A percentile compares a stretch with the other conserved stretches of the same genome.
Evolutionary conservation across 208 protist genomes (phyloP).

Genomic region (Leishmania major): DNA sequence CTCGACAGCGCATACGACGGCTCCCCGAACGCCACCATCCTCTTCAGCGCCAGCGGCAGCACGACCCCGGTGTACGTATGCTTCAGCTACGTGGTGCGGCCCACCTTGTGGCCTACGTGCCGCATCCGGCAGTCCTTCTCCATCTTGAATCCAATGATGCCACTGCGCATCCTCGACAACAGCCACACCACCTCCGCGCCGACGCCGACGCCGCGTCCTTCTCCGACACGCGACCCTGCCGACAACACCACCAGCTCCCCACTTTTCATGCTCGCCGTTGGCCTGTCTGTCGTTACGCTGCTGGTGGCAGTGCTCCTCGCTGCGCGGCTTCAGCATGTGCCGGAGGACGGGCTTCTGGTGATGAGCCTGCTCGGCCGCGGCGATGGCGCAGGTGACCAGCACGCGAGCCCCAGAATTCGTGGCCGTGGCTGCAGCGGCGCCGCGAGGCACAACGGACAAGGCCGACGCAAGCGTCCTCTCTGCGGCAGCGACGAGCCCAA

Average conservation of each 20-base stretch:
- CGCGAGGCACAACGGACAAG: neutral
- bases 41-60: constrained; percentile 38
- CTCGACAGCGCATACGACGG: constrained; percentile 43
- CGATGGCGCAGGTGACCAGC: neutral
- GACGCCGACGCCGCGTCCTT: constrained; percentile 18
- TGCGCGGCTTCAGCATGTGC: constrained; percentile 32
- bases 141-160: constrained; percentile 36
- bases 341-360: constrained; percentile 30
- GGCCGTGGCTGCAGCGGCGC: neutral
- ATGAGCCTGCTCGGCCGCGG: constrained; percentile 8
- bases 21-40: constrained; percentile 16
- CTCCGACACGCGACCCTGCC: constrained; percentile 29
- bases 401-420: neutral
- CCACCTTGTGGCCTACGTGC: constrained; percentile 22
- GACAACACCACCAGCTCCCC: constrained; percentile 23
- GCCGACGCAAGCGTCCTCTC: neutral
- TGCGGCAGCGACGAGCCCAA: neutral
- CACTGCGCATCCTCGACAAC: constrained; percentile 33
- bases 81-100: constrained; percentile 29
- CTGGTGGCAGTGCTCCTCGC: constrained; percentile 39
- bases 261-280: constrained; percentile 29
- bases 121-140: constrained; percentile 23
- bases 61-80: constrained; percentile 48
- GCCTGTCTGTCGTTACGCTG: constrained; percentile 32
- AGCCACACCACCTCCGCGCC: constrained; percentile 2